These are phyloP conservation scores for Casuarina cunninghamiana DNA, from an alignment of 306 rosid genomes.

Conservation along the genomic window DNA sequence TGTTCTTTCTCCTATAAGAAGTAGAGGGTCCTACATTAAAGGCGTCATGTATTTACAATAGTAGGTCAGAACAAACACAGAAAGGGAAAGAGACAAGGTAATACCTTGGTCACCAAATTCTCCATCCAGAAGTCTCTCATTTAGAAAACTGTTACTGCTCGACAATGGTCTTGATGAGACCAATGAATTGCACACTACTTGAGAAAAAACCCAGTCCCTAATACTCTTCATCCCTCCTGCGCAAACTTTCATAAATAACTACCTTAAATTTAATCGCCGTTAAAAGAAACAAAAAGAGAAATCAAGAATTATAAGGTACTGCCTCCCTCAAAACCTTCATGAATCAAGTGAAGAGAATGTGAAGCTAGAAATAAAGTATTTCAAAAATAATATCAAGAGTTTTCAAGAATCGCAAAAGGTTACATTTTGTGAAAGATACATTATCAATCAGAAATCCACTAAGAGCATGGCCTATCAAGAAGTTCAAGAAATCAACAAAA, in stretches of 20 bases:
- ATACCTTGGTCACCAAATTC: slow-evolving; percentile 69
- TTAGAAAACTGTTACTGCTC: slow-evolving; percentile 47
- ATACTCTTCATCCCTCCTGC: slow-evolving; percentile 79
- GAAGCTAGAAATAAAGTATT: not conserved
- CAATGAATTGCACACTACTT: slow-evolving; percentile 69
- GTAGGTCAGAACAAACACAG: not conserved
- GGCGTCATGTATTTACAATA: not conserved
- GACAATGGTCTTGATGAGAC: slow-evolving; percentile 64
- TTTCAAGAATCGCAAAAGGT: not conserved
- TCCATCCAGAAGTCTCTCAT: slow-evolving; percentile 40
- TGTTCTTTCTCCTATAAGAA: not conserved
- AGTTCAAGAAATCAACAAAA: not conserved
- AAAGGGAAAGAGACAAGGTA: not conserved
- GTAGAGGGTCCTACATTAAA: not conserved
- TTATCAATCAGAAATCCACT: not conserved
- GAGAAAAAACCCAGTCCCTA: slow-evolving; percentile 83
- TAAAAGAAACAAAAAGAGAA: not conserved
- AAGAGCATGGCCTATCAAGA: not conserved
- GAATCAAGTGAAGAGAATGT: not conserved
- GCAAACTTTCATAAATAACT: slow-evolving; percentile 31
- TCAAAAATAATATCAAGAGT: not conserved
- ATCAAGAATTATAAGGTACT: not conserved
- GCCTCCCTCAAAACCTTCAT: not conserved
- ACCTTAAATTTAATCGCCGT: not conserved
- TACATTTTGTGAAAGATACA: not conserved